Evolutionary conservation across 2,329 filamentous ascomycete genomes (phyloP), one percentile per base, ranked within the genome.

Genomic region (Trichophyton verrucosum): DNA sequence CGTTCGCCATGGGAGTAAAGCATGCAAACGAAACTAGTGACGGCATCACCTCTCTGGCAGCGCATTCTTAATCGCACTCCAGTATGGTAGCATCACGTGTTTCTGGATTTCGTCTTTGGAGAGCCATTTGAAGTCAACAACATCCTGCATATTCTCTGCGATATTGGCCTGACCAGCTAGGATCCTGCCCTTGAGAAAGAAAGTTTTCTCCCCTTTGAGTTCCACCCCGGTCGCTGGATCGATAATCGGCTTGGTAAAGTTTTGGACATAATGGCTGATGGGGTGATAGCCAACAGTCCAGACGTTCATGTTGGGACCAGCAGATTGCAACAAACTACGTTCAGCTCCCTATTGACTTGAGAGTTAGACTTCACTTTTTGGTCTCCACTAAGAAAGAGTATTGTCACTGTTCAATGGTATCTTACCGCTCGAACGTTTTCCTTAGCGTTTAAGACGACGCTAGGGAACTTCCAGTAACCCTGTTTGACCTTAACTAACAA

Each of bases 291-390:
- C 92, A 58, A 99, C 88, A 67, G 97, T 84, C 91, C 94, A 99
- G 60, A 91, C 96, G 79, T 97, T 97, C 91, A 99, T 97, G 80
- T 99, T 95, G 63, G 88, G 77, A 62, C 94, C 94, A 8, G 87
- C 91, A 2, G 89, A 80, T 68, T 89, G 81, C 59, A 86, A 80
- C 24, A 97, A 80, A 60, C 91, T 85, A 63, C 91, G 83, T 71
- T 90, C 83, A 42, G 92, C 91, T 51, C 89, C 86, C 94, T 99
- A 68, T 64, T 59, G 33, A 55, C 8, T 33, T 55, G 11, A 55
- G 8, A 9, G 27, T 55, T 36, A 55, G 51, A n/a, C 15, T 33
- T 33, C 7, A 53, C 33, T 44, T 15, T 20, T 8, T n/a, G 13
- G 20, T 20, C n/a, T 38, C 51, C 40, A 40, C 13, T 49, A 40